Conservation (phyloP, 2,329 filamentous ascomycete genomes). For the Xylaria sp. region DNA sequence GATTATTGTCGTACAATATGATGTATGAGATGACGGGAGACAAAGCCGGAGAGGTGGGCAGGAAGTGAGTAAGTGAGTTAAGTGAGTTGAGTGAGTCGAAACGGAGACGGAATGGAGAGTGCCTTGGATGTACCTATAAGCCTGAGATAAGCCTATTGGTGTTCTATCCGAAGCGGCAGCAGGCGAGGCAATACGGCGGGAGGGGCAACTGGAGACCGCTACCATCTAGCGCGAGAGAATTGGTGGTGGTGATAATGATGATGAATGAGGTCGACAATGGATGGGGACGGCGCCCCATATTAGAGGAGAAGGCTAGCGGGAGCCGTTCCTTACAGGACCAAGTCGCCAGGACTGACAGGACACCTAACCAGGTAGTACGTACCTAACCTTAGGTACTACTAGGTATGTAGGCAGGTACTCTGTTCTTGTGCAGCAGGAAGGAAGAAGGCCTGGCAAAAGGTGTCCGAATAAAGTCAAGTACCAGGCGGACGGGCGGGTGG, state of each 20-base stretch:
- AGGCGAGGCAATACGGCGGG: conserved; percentile 19
- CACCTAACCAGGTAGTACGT: too few relatives aligned
- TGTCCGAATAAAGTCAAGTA: neutral
- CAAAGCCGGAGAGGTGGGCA: neutral
- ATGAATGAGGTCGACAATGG: conserved; percentile 30
- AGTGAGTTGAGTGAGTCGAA: neutral
- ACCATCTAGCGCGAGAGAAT: conserved; percentile 19
- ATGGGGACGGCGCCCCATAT: conserved; percentile 25
- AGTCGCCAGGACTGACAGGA: neutral
- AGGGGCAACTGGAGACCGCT: conserved; percentile 26
- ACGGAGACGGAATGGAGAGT: conserved; percentile 2
- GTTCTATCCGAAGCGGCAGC: conserved; percentile 23
- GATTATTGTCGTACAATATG: conserved; percentile 19
- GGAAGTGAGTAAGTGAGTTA: too few relatives aligned
- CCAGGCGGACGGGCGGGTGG: neutral
- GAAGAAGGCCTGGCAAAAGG: neutral
- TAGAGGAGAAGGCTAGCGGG: conserved; percentile 22
- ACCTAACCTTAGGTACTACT: too few relatives aligned
- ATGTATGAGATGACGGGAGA: conserved; percentile 2
- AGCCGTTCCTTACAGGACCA: conserved; percentile 15
- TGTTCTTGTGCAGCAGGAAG: too few relatives aligned
- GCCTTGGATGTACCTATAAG: conserved; percentile 5
- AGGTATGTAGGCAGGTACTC: too few relatives aligned
- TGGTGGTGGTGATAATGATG: conserved; percentile 27
- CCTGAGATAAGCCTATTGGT: neutral